A percentile compares a stretch with the other conserved stretches of the same genome.
These are phyloP conservation scores for Boletus rufocinnamomeus DNA, from an alignment of 768 basidiomycete species.

Conservation along the genomic window DNA sequence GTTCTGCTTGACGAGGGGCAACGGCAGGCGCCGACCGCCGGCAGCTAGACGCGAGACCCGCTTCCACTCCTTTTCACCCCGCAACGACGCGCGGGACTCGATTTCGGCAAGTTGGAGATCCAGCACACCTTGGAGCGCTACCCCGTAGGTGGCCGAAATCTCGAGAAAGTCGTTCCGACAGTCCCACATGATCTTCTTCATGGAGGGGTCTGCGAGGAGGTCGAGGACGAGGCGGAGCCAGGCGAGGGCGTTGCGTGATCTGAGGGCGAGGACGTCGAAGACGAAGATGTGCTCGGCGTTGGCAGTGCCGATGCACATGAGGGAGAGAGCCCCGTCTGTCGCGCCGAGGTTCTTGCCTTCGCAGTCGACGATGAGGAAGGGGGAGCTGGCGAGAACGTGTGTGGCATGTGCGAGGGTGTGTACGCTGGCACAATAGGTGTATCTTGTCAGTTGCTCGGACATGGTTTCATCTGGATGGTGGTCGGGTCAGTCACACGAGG, in stretches of 20 bases:
- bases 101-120: constrained; percentile 47
- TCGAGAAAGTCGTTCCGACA: constrained; percentile 45
- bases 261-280: constrained; percentile 39
- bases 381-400: constrained; percentile 22
- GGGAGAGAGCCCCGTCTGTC: constrained; percentile 34
- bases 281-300: constrained; percentile 37
- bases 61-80: constrained; percentile 30
- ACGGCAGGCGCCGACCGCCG: constrained; percentile 27
- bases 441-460: constrained; percentile 20
- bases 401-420: constrained; percentile 21
- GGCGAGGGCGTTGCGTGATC: constrained; percentile 11
- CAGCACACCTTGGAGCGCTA: constrained; percentile 35
- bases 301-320: constrained; percentile 39
- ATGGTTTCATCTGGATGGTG: constrained; percentile 16
- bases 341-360: constrained; percentile 40
- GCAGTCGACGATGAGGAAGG: constrained; percentile 41
- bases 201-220: constrained; percentile 30
- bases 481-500: constrained; percentile 14
- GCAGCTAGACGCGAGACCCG: constrained; percentile 31
- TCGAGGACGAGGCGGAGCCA: constrained; percentile 28
- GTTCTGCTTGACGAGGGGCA: constrained; percentile 27
- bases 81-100: constrained; percentile 26
- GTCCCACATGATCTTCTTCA: constrained; percentile 46
- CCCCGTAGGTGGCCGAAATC: constrained; percentile 30
- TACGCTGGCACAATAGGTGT: constrained; percentile 21